phyloP scores from a whole-genome alignment of 2,329 filamentous ascomycete genomes.

The Pseudogymnoascus sp. region DNA sequence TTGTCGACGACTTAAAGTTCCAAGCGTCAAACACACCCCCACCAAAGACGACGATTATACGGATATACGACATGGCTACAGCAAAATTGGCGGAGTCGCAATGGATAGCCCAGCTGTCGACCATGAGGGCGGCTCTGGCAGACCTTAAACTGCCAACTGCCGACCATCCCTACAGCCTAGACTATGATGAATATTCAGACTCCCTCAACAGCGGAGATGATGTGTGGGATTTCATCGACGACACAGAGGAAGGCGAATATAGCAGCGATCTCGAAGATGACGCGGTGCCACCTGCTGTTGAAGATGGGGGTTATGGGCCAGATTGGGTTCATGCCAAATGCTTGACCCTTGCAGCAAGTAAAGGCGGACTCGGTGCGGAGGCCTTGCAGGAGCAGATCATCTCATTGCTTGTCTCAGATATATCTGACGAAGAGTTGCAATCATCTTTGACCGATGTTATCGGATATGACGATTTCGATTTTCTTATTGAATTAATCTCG shows the following conservation, averaged over 20 bases:
- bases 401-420: slow-evolving; percentile 60
- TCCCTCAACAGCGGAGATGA: slow-evolving; percentile 62
- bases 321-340: slow-evolving; percentile 69
- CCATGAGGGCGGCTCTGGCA: slow-evolving; percentile 80
- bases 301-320: slow-evolving; percentile 40
- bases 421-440: slow-evolving; percentile 77
- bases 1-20: background rate
- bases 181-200: slow-evolving; percentile 45
- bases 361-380: slow-evolving; percentile 56
- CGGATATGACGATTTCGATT: slow-evolving; percentile 86
- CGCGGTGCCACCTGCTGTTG: slow-evolving; percentile 28
- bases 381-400: slow-evolving; percentile 72
- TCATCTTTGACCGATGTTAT: slow-evolving; percentile 81
- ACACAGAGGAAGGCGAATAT: slow-evolving; percentile 56
- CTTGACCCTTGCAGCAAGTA: slow-evolving; percentile 51
- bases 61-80: background rate
- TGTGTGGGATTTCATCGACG: slow-evolving; percentile 86
- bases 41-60: background rate
- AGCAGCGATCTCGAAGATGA: slow-evolving; percentile 57
- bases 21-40: background rate
- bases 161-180: slow-evolving; percentile 27
- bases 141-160: slow-evolving; percentile 48
- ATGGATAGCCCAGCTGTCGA: slow-evolving; percentile 78
- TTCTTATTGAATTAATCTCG: slow-evolving; percentile 82
- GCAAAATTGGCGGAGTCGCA: slow-evolving; percentile 38